Base-by-base conservation (phyloP, 768 basidiomycete species). In the Baorangia bicolor region DNA sequence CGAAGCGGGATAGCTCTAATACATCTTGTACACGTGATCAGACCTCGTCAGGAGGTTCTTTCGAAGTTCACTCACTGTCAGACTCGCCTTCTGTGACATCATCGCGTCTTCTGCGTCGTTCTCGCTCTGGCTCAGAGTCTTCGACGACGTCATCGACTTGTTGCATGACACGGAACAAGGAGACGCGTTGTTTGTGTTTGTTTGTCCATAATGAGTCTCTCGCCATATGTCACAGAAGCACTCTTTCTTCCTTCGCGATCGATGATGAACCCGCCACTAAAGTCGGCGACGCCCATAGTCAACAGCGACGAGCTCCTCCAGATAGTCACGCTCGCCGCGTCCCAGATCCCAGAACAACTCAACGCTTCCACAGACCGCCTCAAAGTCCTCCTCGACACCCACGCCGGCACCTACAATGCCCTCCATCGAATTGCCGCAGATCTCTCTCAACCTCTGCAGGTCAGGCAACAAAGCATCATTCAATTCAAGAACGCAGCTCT, bases 401-500 rank as follows among this genome's bases (percentile, higher is more conserved):
- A 83, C 73, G 78, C 83, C 46, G 92, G 91, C 39, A 82, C 87
- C 1, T 88, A 81, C 62, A 83, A 89, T 64, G 79, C 81, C 20
- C 75, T 94, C 45, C 83, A 89, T 61, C 81, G 86, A 60, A 90
- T 93, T 69, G 88, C 90, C 23, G 77, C 83, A 28, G 79, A 84
- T 61, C 74, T 72, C 58, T 70, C 77, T 2, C 69, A 86, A n/a
- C 86, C 89, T 14, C 69, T 88, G 35, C 74, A 74, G 16, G 80
- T 94, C 47, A 84, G 93, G 39, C 82, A 89, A 61, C 89, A 90
- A 68, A 85, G 88, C 25, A 90, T 92, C 59, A 88, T 95, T 52
- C 92, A 93, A 65, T 89, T 94, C 75, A 95, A 95, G 74, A 95
- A 94, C 63, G 78, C 80, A 2, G 86, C 85, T 3, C 69, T 86